A percentile compares a stretch with the other conserved stretches of the same genome.
phyloP scores from a whole-genome alignment of 352 stramenopile genomes.

The Globisporangium irregulare region DNA sequence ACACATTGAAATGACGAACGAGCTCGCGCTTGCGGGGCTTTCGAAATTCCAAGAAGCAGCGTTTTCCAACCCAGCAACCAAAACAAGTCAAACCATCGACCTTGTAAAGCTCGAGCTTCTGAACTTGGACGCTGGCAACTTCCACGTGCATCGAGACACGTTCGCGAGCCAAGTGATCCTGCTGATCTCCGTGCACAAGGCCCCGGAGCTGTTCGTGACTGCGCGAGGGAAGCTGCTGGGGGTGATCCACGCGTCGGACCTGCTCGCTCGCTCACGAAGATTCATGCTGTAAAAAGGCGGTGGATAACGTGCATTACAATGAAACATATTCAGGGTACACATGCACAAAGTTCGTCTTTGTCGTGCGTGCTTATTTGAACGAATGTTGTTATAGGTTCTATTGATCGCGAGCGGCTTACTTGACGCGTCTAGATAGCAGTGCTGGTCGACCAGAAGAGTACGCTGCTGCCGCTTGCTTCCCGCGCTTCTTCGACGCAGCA shows the following conservation, averaged over 20 bases:
- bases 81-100: constrained; percentile 35
- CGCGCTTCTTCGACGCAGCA: background rate
- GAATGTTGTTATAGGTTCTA: background rate
- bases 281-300: constrained; percentile 44
- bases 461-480: background rate
- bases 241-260: constrained; percentile 63
- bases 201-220: constrained; percentile 69
- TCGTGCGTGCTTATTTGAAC: background rate
- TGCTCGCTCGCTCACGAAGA: constrained; percentile 57
- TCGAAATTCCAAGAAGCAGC: constrained; percentile 24
- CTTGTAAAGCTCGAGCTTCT: constrained; percentile 59
- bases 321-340: background rate
- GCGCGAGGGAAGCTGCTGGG: constrained; percentile 67
- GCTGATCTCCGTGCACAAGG: constrained; percentile 81
- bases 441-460: constrained; percentile 5
- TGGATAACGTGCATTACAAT: background rate
- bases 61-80: constrained; percentile 35
- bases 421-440: constrained; percentile 5
- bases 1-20: constrained; percentile 18
- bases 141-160: constrained; percentile 66
- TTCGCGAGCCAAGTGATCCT: constrained; percentile 71
- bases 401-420: background rate
- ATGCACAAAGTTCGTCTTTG: background rate
- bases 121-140: constrained; percentile 58
- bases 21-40: constrained; percentile 25